A percentile compares a stretch with the other conserved stretches of the same genome.
These are phyloP conservation scores for Boechera divaricarpa DNA, from an alignment of 345 rosid species.

Conservation along the genomic window DNA sequence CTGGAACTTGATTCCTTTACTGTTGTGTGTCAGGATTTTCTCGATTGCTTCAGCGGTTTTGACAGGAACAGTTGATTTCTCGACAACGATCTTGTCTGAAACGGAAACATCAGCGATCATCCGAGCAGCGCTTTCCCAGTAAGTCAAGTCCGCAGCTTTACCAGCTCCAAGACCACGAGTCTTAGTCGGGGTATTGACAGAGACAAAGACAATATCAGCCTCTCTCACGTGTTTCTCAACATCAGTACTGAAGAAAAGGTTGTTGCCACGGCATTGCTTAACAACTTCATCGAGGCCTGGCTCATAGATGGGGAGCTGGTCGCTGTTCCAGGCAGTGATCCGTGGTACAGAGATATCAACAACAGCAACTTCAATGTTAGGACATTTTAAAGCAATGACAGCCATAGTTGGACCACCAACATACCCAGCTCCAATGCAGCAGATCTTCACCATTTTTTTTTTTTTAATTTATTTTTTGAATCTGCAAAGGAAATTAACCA, in stretches of 20 bases:
- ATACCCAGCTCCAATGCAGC: background rate
- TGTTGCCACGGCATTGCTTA: background rate
- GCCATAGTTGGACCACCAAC: slow-evolving; percentile 6
- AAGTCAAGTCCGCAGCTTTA: background rate
- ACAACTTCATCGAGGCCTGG: background rate
- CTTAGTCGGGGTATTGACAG: background rate
- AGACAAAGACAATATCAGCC: background rate
- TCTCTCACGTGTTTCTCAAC: background rate
- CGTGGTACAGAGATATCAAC: background rate
- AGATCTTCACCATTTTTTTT: background rate
- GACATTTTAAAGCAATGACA: background rate
- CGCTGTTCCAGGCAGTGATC: background rate
- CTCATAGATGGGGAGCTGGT: background rate
- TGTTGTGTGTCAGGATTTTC: background rate
- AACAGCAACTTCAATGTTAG: background rate
- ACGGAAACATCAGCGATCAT: background rate
- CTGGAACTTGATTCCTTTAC: background rate
- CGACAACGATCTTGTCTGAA: background rate
- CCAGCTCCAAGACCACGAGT: background rate
- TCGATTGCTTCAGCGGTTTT: background rate
- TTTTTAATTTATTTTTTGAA: too few relatives aligned
- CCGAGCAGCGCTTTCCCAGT: background rate
- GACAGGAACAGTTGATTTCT: background rate
- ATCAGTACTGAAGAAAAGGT: background rate
- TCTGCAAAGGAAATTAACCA: background rate